These are phyloP conservation scores for Mortierella antarctica DNA, from an alignment of 192 early-diverging fungal species.

Conservation along the genomic window DNA sequence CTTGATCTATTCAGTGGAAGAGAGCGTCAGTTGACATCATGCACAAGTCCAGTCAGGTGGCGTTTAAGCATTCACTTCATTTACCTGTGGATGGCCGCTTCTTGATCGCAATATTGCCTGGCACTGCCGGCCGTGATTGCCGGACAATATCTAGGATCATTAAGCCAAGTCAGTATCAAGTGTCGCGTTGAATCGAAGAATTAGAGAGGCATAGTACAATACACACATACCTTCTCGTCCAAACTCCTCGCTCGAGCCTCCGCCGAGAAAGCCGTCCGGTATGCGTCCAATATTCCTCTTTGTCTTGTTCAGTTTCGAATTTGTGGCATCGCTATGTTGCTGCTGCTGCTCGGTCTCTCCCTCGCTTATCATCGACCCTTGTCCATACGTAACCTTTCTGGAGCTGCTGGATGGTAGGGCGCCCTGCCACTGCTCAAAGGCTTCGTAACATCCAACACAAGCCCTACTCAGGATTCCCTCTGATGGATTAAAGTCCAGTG, in stretches of 20 bases:
- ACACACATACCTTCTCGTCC: conserved; percentile 31
- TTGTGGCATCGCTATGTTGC: background rate
- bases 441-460: conserved; percentile 44
- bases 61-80: conserved; percentile 3
- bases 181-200: background rate
- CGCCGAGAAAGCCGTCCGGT: conserved; percentile 35
- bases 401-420: conserved; percentile 8
- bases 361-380: too few species aligned
- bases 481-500: conserved; percentile 39
- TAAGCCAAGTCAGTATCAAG: background rate
- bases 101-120: conserved; percentile 42
- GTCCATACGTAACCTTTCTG: too few species aligned
- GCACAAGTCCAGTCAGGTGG: too few species aligned
- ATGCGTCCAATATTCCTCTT: conserved; percentile 29
- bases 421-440: conserved; percentile 43
- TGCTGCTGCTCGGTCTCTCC: too few species aligned
- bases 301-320: background rate
- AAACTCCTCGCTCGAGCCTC: conserved; percentile 18
- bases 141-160: conserved; percentile 22
- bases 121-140: conserved; percentile 2
- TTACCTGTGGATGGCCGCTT: conserved; percentile 31
- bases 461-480: conserved; percentile 32
- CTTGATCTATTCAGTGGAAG: conserved; percentile 11
- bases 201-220: background rate
- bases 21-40: background rate